A percentile compares a stretch with the other conserved stretches of the same genome.
phyloP scores from a whole-genome alignment of 2,329 filamentous ascomycete species.

The Venturia pyrina region DNA sequence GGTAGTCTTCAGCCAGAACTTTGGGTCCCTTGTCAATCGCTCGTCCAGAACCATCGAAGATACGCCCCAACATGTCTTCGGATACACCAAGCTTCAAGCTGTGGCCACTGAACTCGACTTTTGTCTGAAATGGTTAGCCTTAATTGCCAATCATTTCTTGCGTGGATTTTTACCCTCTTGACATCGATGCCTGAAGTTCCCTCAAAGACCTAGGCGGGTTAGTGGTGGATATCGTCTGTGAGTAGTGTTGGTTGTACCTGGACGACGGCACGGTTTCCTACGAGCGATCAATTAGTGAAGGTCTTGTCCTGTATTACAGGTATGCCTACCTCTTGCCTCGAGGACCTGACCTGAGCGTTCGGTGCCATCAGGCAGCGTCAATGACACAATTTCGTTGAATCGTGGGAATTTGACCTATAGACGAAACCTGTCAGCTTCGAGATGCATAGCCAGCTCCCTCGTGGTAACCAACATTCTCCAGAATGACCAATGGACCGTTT shows the following conservation, averaged over 20 bases:
- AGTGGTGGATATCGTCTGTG: constrained; percentile 20
- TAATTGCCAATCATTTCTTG: constrained; percentile 16
- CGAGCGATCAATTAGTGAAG: constrained; percentile 16
- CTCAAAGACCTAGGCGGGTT: constrained; percentile 69
- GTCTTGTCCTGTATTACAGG: neutral
- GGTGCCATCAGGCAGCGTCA: constrained; percentile 92
- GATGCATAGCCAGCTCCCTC: neutral
- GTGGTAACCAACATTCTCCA: constrained; percentile 69
- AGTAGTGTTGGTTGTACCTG: constrained; percentile 51
- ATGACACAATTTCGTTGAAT: constrained; percentile 95
- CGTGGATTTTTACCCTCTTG: constrained; percentile 57
- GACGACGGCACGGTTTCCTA: constrained; percentile 87
- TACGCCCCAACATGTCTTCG: constrained; percentile 98
- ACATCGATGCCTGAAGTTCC: constrained; percentile 96
- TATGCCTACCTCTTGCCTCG: constrained; percentile 73
- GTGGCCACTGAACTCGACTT: constrained; percentile 93
- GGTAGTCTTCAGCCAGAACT: constrained; percentile 92
- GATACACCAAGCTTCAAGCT: constrained; percentile 98
- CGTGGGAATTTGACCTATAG: constrained; percentile 86
- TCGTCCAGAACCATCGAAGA: constrained; percentile 95
- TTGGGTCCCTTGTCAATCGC: constrained; percentile 99
- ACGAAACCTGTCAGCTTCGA: constrained; percentile 6
- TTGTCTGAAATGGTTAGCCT: constrained; percentile 52
- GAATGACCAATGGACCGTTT: constrained; percentile 94
- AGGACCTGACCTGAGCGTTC: constrained; percentile 91